Percentiles rank a stretch among this genome's conserved stretches.
Conservation (phyloP, 257 asterid genomes). For the Solanum sejunctum region DNA sequence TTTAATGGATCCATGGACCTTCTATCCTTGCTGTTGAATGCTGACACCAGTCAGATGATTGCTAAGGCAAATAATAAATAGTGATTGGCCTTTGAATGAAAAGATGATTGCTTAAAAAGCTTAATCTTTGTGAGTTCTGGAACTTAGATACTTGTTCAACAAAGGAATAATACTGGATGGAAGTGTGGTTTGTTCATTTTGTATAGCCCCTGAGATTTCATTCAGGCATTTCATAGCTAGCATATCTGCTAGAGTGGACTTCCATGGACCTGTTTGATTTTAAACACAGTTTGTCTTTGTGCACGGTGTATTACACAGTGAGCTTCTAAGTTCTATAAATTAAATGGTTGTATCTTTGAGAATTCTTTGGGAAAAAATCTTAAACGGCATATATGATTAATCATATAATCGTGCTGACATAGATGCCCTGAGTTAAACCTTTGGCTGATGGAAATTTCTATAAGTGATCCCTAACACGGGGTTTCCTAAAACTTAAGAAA, state of each 20-base stretch:
- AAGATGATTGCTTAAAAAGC: background rate
- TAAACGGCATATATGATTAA: too few relatives aligned
- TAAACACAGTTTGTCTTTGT: background rate
- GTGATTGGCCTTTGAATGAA: background rate
- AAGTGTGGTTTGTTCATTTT: background rate
- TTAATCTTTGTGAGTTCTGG: background rate
- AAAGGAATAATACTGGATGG: background rate
- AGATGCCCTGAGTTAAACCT: background rate
- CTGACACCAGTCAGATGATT: background rate
- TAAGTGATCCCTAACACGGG: background rate
- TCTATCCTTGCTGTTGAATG: background rate
- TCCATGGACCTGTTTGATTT: background rate
- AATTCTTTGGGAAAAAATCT: too few relatives aligned
- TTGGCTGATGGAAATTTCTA: background rate
- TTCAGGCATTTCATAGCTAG: background rate
- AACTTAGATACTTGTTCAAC: background rate
- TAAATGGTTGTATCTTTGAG: background rate
- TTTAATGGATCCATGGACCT: background rate
- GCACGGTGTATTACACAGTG: background rate
- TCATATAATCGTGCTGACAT: too few relatives aligned
- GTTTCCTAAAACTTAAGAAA: background rate
- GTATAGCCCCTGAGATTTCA: background rate
- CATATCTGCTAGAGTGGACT: background rate
- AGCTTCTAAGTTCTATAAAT: background rate
- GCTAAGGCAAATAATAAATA: background rate